Conservation (phyloP, 1,284 basidiomycete species). For the Puccinia coronata region DNA sequence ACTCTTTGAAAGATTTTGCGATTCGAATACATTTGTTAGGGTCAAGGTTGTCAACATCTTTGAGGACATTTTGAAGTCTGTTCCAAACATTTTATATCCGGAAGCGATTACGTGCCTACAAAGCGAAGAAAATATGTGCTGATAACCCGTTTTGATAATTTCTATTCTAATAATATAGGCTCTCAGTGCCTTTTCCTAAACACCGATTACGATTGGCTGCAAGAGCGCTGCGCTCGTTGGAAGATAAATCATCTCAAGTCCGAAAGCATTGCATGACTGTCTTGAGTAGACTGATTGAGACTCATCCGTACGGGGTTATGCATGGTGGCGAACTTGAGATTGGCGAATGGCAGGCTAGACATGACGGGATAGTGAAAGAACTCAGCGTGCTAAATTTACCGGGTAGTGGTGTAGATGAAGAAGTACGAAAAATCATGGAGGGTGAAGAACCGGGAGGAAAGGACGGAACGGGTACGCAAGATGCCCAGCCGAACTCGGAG, state of each 20-base stretch:
- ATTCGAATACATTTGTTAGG: slow-evolving; percentile 86
- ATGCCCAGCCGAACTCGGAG: slow-evolving; percentile 61
- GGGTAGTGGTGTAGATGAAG: slow-evolving; percentile 57
- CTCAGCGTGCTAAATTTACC: slow-evolving; percentile 62
- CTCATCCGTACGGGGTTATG: slow-evolving; percentile 84
- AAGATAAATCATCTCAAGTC: slow-evolving; percentile 87
- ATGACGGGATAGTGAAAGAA: slow-evolving; percentile 64
- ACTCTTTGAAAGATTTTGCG: slow-evolving; percentile 81
- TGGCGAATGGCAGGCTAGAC: slow-evolving; percentile 73
- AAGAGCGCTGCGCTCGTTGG: slow-evolving; percentile 74
- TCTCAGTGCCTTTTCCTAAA: slow-evolving; percentile 81
- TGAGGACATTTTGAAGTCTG: slow-evolving; percentile 67
- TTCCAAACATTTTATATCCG: neutral
- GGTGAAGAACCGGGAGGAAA: slow-evolving; percentile 61
- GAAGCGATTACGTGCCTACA: neutral
- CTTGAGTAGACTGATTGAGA: slow-evolving; percentile 74
- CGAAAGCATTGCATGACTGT: slow-evolving; percentile 80
- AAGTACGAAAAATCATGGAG: slow-evolving; percentile 60
- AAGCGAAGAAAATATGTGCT: neutral
- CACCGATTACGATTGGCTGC: slow-evolving; percentile 76
- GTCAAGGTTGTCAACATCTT: slow-evolving; percentile 80
- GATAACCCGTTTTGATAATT: neutral
- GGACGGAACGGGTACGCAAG: neutral
- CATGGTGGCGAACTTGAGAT: slow-evolving; percentile 80
- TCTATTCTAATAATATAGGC: slow-evolving; percentile 60